Evolutionary conservation across 2,329 filamentous ascomycete genomes (phyloP), one percentile per base, ranked within the genome.

Genomic region (Alternaria rosae): DNA sequence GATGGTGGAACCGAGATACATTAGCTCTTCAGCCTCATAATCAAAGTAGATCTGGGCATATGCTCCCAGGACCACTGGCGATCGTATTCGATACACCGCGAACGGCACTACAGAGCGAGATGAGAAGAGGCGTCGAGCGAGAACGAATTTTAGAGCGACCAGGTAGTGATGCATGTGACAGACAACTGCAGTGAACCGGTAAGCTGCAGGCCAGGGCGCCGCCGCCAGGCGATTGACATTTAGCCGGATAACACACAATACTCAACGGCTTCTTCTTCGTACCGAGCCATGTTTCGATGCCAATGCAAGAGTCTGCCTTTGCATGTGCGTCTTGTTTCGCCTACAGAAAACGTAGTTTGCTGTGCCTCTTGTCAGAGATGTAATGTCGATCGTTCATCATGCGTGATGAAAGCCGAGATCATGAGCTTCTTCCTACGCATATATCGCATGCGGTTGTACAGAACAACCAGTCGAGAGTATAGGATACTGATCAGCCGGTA

Each of bases 171-270:
- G 35, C 17, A n/a, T 38, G 17, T 43, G 32, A 23, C 55, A 41
- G 45, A 52, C 25, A 15, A 48, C 47, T 56, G 54, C 32, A n/a
- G 32, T 52, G 28, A 50, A 20, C 47, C 57, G 54, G 62, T 70
- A 62, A 66, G 64, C 64, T 57, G 68, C 66, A 63, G 30, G 30
- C 52, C 44, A 44, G 47, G 52, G 28, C 43, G 43, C 59, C 28
- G 41, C 44, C 20, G 48, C 38, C 38, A 58, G 32, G 50, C 41
- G 52, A 57, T 45, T 12, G n/a, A 52, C 44, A 75, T 74, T 75
- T 75, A 73, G 65, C 72, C 72, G 71, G 70, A 74, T 75, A 73
- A 69, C 64, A 54, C 61, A 59, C 43, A 57, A 45, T 47, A 43
- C 44, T 25, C 48, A 25, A 53, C 25, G 26, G 32, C 25, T 17